Evolutionary conservation across 2,329 filamentous ascomycete species (phyloP).

Genomic region (Knoxdaviesia proteae): DNA sequence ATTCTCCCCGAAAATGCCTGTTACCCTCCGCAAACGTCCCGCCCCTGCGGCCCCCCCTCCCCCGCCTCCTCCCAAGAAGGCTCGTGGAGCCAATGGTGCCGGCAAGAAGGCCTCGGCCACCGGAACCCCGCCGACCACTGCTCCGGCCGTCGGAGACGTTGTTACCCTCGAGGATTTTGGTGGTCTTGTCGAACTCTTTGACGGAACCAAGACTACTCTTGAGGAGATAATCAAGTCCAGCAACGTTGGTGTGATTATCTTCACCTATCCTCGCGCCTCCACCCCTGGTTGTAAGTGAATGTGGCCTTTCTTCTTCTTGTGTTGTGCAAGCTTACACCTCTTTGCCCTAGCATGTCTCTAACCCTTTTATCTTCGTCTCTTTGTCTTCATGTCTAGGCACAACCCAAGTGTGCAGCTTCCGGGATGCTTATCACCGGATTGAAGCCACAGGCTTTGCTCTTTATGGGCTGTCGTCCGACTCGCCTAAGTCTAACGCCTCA

Average conservation of each 20-base stretch:
- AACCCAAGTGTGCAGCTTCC: slow-evolving; percentile 80
- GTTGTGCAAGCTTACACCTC: not conserved
- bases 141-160: slow-evolving; percentile 26
- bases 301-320: too few relatives aligned
- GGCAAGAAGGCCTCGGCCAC: slow-evolving; percentile 12
- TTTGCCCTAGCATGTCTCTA: not conserved
- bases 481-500: slow-evolving; percentile 73
- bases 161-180: slow-evolving; percentile 39
- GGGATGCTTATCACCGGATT: slow-evolving; percentile 60
- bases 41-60: slow-evolving; percentile 25
- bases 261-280: slow-evolving; percentile 88
- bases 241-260: slow-evolving; percentile 70
- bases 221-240: slow-evolving; percentile 34
- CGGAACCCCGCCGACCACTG: not conserved
- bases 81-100: slow-evolving; percentile 10
- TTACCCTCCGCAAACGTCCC: slow-evolving; percentile 41
- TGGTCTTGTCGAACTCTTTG: slow-evolving; percentile 64
- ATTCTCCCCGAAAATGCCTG: slow-evolving; percentile 23
- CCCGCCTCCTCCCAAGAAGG: slow-evolving; percentile 19
- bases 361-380: not conserved
- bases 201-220: slow-evolving; percentile 60
- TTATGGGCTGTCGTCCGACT: slow-evolving; percentile 77
- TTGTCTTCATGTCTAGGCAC: slow-evolving; percentile 39
- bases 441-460: slow-evolving; percentile 64
- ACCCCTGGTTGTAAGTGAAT: slow-evolving; percentile 74